phyloP scores from a whole-genome alignment of 352 stramenopile species.

The Globisporangium canariense region DNA sequence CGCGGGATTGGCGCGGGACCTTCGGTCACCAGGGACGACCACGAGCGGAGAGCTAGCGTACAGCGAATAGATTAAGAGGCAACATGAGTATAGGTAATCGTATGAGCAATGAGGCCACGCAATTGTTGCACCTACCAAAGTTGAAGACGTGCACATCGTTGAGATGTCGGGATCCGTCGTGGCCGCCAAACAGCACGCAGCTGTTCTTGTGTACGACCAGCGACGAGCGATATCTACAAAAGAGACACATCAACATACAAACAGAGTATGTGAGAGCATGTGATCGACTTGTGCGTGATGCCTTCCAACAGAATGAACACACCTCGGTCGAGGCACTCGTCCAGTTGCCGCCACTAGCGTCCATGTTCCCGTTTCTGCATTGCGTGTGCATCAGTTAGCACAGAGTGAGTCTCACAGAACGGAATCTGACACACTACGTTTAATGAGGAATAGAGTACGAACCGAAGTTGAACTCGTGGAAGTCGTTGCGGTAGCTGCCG shows the following conservation, averaged over 20 bases:
- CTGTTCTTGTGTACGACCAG: slow-evolving; percentile 92
- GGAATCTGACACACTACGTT: background rate
- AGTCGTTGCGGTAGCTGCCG: slow-evolving; percentile 93
- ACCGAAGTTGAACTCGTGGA: slow-evolving; percentile 96
- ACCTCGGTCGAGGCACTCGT: slow-evolving; percentile 68
- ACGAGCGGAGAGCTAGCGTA: slow-evolving; percentile 63
- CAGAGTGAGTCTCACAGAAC: background rate
- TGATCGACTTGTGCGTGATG: background rate
- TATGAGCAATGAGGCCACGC: no score
- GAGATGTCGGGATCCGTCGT: slow-evolving; percentile 97
- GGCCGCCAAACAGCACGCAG: slow-evolving; percentile 95
- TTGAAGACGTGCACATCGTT: slow-evolving; percentile 97
- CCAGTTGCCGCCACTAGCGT: slow-evolving; percentile 75
- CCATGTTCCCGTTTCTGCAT: slow-evolving; percentile 82
- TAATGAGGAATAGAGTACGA: slow-evolving; percentile 1
- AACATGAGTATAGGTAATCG: background rate
- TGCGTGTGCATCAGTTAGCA: background rate
- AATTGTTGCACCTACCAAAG: slow-evolving; percentile 60
- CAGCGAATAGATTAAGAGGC: background rate
- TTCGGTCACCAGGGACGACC: slow-evolving; percentile 89
- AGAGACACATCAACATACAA: background rate
- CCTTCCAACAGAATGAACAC: background rate
- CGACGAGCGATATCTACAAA: slow-evolving; percentile 79
- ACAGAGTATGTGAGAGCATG: background rate
- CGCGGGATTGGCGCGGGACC: slow-evolving; percentile 91